Conservation (phyloP, 1,284 basidiomycete species). For the Mycena citricolor region DNA sequence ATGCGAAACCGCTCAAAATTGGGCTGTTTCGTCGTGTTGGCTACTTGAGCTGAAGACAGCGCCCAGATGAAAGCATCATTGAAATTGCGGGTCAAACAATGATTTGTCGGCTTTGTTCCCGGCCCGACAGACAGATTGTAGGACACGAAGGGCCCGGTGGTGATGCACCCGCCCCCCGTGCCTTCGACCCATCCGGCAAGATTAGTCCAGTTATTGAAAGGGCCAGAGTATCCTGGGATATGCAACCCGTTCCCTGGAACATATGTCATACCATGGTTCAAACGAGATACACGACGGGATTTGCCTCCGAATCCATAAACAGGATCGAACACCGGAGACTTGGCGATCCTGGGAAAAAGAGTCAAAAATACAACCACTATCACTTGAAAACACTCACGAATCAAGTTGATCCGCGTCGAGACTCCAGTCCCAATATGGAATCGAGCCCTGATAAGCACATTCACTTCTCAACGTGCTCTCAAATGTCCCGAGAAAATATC, state of each 20-base stretch:
- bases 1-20: constrained; percentile 23
- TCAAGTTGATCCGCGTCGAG: constrained; percentile 29
- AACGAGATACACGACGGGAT: constrained; percentile 30
- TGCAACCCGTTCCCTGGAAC: constrained; percentile 11
- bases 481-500: constrained; percentile 32
- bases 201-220: constrained; percentile 24
- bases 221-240: constrained; percentile 22
- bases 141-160: constrained; percentile 35
- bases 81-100: constrained; percentile 35
- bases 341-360: constrained; percentile 22
- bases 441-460: constrained; percentile 36
- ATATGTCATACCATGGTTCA: constrained; percentile 3
- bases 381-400: constrained; percentile 16
- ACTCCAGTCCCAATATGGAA: constrained; percentile 46
- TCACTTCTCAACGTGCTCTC: constrained; percentile 35
- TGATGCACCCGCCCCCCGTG: constrained; percentile 31
- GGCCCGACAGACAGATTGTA: constrained; percentile 36
- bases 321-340: constrained; percentile 36
- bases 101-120: constrained; percentile 31
- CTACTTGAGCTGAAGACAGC: constrained; percentile 28
- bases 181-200: constrained; percentile 14
- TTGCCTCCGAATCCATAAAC: constrained; percentile 36
- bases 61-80: constrained; percentile 24
- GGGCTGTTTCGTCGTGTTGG: constrained; percentile 24
- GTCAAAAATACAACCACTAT: constrained; percentile 9